Base-by-base conservation (phyloP, 805 yeast species). In the Zygotorulaspora chibaensis region DNA sequence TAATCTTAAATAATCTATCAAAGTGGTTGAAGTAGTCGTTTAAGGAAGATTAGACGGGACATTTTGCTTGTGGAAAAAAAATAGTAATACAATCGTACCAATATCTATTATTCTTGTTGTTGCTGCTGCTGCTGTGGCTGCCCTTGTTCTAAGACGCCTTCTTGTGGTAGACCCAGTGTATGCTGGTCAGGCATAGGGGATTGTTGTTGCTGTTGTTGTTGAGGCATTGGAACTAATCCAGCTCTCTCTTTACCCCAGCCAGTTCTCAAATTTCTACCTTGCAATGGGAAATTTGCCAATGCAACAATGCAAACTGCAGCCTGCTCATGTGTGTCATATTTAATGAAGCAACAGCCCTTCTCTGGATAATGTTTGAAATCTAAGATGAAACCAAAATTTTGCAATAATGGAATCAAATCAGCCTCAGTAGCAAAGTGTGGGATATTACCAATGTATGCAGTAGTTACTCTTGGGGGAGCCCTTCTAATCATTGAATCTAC, bases 231-330 rank as follows among this genome's bases (percentile, higher is more conserved):
- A 43, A 63, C 56, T 43, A 63, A 65, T 20, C 67, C 62, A 17
- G 63, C 61, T 51, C 69, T 70, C 50, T 73, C 84, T 63, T 81
- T 85, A 43, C 96, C 96, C 96, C 96, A 89, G 28, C 95, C 90
- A 55, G 88, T 80, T 61, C 82, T 83, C 61, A 87, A 67, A 17
- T 84, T 82, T 61, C 95, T 75, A 17, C 95, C 95, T 59, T 84
- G 82, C 55, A 87, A 67, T 41, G 74, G 74, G 55, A 81, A 76
- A 51, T 66, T 65, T 0, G 95, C 93, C 52, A 89, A 71, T 58
- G 85, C 91, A 27, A 83, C 84, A 58, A 88, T 87, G 39, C 95
- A 95, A 58, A 86, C 71, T 2, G 96, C 95, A 4, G 96, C 96
- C 49, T 87, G 74, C 58, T 88, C 95, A 65, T 88, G 96, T 35